Evolutionary conservation across 352 stramenopile genomes (phyloP), one percentile per base, ranked within the genome.

Genomic region (Pythium periplocum): DNA sequence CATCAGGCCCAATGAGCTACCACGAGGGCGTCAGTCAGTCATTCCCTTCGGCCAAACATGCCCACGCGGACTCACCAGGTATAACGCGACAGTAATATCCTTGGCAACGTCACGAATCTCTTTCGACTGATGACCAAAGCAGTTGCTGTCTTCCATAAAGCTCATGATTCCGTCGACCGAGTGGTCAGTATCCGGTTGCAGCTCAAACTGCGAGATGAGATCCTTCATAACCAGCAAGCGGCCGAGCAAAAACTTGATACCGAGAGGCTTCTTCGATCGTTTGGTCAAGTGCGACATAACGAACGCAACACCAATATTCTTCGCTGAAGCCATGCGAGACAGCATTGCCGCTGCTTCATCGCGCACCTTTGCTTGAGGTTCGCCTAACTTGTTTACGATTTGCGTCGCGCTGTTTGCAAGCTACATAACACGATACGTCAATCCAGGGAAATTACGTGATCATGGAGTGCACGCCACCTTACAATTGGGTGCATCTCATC

Each of bases 101-200:
- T 96, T 96, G 17, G 83, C 85, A 31, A 71, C 71, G 45, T 97
- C 88, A 11, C 90, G 81, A 10, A 97, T 88, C 36, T 97, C 88
- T 30, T 75, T 76, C 43, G 86, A 91, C 51, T 90, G 85, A 51
- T 98, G 91, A 6, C 71, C 71, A 57, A 97, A 90, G 38, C 74
- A 89, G 43, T 93, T 88, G 48, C 68, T 82, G 51, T 91, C 82
- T 51, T 93, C 86, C 1, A 93, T 52, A 57, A 95, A 93, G 8
- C 65, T 68, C 71, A 96, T 85, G 37, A 96, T 75, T 3, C 68
- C 72, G 52, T 68, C 46, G 6, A 80, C 57, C 4, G 80, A 87
- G 46, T 80, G 72, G 30, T 90, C 71, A 11, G 61, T 73, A 30
- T 76, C 69, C 0, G 73, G 56, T 1, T 72, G 4, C 2, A 89